phyloP scores from a whole-genome alignment of 805 yeast species.

The Yamadazyma nakazawae region DNA sequence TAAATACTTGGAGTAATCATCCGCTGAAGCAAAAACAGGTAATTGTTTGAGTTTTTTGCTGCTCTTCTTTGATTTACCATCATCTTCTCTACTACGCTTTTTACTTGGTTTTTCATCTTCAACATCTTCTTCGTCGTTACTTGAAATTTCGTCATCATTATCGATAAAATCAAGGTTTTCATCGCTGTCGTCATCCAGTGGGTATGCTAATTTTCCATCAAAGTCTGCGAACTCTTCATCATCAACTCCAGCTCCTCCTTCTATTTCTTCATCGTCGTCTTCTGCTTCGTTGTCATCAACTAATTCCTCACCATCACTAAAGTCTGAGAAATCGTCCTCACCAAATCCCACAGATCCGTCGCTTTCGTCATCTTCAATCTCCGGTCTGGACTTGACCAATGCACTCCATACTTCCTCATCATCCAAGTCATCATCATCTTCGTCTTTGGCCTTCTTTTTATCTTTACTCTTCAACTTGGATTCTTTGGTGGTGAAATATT shows the following conservation, averaged over 20 bases:
- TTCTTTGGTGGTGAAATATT: conserved; percentile 70
- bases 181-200: conserved; percentile 5
- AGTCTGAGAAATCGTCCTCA: conserved; percentile 40
- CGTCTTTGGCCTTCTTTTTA: conserved; percentile 27
- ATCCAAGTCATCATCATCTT: conserved; percentile 25
- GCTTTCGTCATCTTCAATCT: conserved; percentile 50
- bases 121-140: conserved; percentile 15
- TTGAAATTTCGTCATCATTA: conserved; percentile 36
- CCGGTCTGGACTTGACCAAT: conserved; percentile 70
- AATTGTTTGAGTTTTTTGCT: conserved; percentile 59
- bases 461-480: conserved; percentile 26
- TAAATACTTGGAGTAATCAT: conserved; percentile 75
- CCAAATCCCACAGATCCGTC: conserved; percentile 38
- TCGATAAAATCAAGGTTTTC: conserved; percentile 13
- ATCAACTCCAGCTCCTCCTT: conserved; percentile 4
- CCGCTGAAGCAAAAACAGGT: conserved; percentile 87
- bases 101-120: conserved; percentile 19
- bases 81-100: conserved; percentile 27
- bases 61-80: conserved; percentile 41
- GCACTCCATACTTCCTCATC: conserved; percentile 78
- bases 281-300: conserved; percentile 27
- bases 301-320: conserved; percentile 42
- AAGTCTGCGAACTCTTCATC: conserved; percentile 3
- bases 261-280: conserved; percentile 23
- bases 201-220: background rate